phyloP scores from a whole-genome alignment of 2,329 filamentous ascomycete species.

The Hymenoscyphus fructigenus region DNA sequence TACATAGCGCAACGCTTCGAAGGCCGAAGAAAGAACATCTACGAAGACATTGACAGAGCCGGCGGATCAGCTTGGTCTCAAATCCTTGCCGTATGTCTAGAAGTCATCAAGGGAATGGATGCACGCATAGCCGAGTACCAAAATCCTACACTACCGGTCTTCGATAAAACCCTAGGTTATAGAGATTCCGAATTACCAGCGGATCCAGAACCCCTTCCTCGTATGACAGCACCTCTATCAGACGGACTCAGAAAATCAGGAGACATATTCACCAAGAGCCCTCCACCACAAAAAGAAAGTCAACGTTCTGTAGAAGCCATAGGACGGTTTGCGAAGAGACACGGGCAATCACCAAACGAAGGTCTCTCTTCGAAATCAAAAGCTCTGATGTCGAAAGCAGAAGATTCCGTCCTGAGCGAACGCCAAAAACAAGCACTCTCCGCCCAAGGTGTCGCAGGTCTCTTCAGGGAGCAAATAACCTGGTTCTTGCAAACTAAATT shows the following conservation, averaged over 20 bases:
- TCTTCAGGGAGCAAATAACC: constrained; percentile 49
- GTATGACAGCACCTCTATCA: constrained; percentile 29
- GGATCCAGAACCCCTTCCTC: constrained; percentile 28
- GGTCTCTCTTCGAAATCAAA: constrained; percentile 38
- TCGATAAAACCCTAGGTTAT: constrained; percentile 8
- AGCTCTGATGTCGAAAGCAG: constrained; percentile 42
- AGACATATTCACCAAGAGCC: constrained; percentile 30
- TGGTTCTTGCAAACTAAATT: constrained; percentile 50
- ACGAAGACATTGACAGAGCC: constrained; percentile 80
- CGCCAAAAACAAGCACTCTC: constrained; percentile 56
- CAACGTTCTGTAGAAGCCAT: constrained; percentile 25
- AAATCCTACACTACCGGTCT: constrained; percentile 35
- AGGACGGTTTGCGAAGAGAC: constrained; percentile 31
- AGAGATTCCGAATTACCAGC: constrained; percentile 29
- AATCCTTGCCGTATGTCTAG: constrained; percentile 67
- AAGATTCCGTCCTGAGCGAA: constrained; percentile 36
- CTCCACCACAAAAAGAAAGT: constrained; percentile 21
- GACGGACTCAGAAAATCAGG: constrained; percentile 27
- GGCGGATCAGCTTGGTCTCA: constrained; percentile 82
- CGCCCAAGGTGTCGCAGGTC: constrained; percentile 48
- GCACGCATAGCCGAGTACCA: constrained; percentile 62
- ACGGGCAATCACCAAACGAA: constrained; percentile 30
- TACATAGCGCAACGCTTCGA: constrained; percentile 75
- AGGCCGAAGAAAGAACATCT: constrained; percentile 74
- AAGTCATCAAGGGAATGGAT: constrained; percentile 66